phyloP scores from a whole-genome alignment of 2,329 filamentous ascomycete species.

The Fusarium burgessii region DNA sequence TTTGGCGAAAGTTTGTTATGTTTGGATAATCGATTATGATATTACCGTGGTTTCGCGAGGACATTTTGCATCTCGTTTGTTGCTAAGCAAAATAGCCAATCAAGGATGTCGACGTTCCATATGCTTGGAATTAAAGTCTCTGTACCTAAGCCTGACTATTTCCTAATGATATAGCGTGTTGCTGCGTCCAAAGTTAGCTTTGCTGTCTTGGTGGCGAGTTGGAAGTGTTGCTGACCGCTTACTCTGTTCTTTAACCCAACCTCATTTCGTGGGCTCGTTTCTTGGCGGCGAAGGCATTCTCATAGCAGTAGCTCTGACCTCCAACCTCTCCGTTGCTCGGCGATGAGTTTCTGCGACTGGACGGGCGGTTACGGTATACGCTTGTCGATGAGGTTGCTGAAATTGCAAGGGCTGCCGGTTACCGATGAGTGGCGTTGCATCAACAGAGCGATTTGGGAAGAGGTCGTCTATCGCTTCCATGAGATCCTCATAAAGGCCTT shows the following conservation, averaged over 20 bases:
- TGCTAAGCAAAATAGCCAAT: background rate
- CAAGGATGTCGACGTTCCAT: background rate
- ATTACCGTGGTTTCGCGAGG: too few species aligned
- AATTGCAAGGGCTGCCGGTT: slow-evolving; percentile 10
- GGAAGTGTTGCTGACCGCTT: background rate
- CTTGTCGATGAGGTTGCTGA: slow-evolving; percentile 3
- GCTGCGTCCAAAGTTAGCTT: background rate
- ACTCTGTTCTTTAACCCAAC: too few species aligned
- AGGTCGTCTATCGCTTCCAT: slow-evolving; percentile 28
- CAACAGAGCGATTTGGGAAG: slow-evolving; percentile 7
- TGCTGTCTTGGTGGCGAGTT: background rate
- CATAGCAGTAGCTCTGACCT: background rate
- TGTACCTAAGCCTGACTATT: background rate
- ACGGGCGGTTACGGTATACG: slow-evolving; percentile 4
- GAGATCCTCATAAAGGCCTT: slow-evolving; percentile 12
- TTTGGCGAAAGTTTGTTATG: background rate
- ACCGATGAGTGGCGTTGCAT: slow-evolving; percentile 5
- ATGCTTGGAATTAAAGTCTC: accelerated
- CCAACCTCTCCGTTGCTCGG: background rate
- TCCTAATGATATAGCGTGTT: background rate
- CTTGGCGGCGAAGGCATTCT: slow-evolving; percentile 16
- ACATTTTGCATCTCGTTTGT: background rate
- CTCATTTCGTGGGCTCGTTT: slow-evolving; percentile 3
- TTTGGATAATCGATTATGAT: background rate
- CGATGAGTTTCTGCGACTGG: background rate